Evolutionary conservation across 2,329 filamentous ascomycete genomes (phyloP).

Genomic region (Ceratocystis diversiconidia): DNA sequence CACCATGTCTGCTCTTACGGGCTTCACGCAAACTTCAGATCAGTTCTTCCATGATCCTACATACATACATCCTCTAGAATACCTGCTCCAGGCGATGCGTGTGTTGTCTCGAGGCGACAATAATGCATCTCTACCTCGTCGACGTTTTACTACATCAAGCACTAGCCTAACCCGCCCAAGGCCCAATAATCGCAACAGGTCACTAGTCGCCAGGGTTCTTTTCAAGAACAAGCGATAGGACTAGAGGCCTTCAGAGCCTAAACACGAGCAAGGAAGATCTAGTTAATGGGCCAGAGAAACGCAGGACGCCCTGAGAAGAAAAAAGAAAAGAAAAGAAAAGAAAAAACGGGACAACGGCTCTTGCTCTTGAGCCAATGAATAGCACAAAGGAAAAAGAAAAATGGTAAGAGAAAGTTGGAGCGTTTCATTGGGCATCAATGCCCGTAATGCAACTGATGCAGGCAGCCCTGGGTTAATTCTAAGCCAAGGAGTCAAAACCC

Average conservation of each 20-base stretch:
- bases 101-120: too few relatives aligned
- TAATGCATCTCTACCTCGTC: too few relatives aligned
- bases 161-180: too few relatives aligned
- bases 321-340: neutral
- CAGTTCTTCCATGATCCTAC: neutral
- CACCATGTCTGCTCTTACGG: neutral
- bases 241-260: neutral
- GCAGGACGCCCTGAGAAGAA: neutral
- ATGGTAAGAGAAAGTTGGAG: neutral
- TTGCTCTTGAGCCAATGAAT: neutral
- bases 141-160: too few relatives aligned
- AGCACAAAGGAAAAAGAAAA: neutral
- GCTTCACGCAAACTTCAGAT: neutral
- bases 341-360: neutral
- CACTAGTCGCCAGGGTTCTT: neutral
- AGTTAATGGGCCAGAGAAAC: too few relatives aligned
- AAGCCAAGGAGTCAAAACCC: neutral
- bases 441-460: neutral
- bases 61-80: neutral
- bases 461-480: neutral
- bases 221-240: neutral
- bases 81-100: too few relatives aligned
- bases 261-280: neutral
- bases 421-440: conserved; percentile 1
- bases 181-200: neutral